Evolutionary conservation across 2,329 filamentous ascomycete species (phyloP).

Genomic region (Beauveria varroae): DNA sequence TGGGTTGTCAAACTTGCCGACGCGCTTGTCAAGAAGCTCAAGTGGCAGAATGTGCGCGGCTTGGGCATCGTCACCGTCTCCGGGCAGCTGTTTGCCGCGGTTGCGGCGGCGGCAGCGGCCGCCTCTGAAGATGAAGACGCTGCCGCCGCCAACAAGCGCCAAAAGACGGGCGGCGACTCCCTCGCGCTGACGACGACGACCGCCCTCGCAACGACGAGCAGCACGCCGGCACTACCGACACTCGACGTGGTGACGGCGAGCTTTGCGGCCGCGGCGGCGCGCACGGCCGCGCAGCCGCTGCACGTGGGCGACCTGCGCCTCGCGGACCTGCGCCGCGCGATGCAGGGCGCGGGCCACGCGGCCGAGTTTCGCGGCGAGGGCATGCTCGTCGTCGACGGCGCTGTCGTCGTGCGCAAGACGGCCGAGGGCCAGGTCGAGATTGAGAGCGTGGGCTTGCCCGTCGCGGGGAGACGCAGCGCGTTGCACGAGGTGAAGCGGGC

Average conservation of each 20-base stretch:
- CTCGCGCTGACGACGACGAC: slow-evolving; percentile 19
- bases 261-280: slow-evolving; percentile 64
- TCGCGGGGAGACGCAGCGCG: slow-evolving; percentile 43
- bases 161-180: slow-evolving; percentile 35
- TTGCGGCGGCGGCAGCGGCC: slow-evolving; percentile 20
- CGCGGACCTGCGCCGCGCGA: slow-evolving; percentile 76
- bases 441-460: slow-evolving; percentile 58
- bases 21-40: slow-evolving; percentile 73
- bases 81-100: slow-evolving; percentile 49
- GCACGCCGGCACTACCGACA: slow-evolving; percentile 31
- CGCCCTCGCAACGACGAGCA: not conserved
- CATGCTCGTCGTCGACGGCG: slow-evolving; percentile 79
- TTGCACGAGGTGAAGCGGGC: slow-evolving; percentile 84
- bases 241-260: slow-evolving; percentile 48
- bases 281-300: slow-evolving; percentile 75
- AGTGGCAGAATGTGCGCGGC: slow-evolving; percentile 90
- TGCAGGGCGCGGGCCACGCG: slow-evolving; percentile 74
- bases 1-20: slow-evolving; percentile 92
- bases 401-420: slow-evolving; percentile 82
- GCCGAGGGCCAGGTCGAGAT: slow-evolving; percentile 82
- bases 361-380: slow-evolving; percentile 94
- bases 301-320: slow-evolving; percentile 91
- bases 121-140: slow-evolving; percentile 41
- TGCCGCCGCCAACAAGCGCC: slow-evolving; percentile 38
- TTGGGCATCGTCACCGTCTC: slow-evolving; percentile 90